Evolutionary conservation across 2,329 filamentous ascomycete species (phyloP), one percentile per base, ranked within the genome.

Genomic region (Fusarium brachygibbosum): DNA sequence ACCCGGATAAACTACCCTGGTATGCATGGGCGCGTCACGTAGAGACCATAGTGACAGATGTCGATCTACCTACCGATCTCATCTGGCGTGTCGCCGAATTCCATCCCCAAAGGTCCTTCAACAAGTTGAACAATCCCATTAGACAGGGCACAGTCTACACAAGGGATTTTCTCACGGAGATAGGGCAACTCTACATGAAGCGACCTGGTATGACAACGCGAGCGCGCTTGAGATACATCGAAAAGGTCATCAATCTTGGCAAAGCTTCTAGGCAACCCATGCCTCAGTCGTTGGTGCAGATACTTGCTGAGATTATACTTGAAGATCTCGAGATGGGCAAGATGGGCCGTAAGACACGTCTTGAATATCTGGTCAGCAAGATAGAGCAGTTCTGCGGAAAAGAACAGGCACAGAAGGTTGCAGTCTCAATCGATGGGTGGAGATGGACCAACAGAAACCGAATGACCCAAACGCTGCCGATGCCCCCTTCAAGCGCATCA

Each of bases 241-340:
- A 77, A 48, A 64, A 68, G 7, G 76, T 76, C 37, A 56, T 77
- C 11, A 65, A 17, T 63, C 68, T 49, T 71, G 78, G 52, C 17
- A 52, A 73, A 72, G 41, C 53, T 53, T 9, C 61, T 76, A 29
- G 69, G 48, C 45, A 65, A 66, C 59, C 50, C 13, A 54, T 76
- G n/a, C 73, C 78, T 10, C 63, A 71, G 8, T 52, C 68, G 19
- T 69, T 74, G 12, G 60, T 82, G 19, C 66, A 64, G 42, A 69
- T 69, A 34, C 35, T 80, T n/a, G 58, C 75, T 9, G 54, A 66
- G 7, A 58, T 77, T 3, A 59, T 79, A 21, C 72, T 77, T 5
- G 68, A 75, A 12, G 80, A 82, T 58, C 70, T 82, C 6, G 75
- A 77, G 32, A 60, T 62, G 35, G 79, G 80, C 8, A 64, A 70